Percentiles rank a stretch among this genome's conserved stretches.
These are phyloP conservation scores for Dothistroma septosporum DNA, from an alignment of 2,329 filamentous ascomycete species.

Conservation along the genomic window DNA sequence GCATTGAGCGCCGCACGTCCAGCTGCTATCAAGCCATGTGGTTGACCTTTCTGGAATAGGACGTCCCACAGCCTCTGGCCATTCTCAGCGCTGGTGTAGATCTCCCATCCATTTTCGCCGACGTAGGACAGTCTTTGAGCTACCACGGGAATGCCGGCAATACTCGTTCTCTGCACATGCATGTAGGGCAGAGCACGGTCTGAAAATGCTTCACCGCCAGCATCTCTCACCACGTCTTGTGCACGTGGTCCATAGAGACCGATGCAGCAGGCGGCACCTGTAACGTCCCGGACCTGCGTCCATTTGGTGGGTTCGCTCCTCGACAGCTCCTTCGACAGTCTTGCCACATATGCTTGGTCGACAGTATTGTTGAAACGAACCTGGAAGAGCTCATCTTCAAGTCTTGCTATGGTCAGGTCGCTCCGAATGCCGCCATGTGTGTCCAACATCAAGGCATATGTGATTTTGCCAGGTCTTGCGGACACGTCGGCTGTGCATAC, in stretches of 20 bases:
- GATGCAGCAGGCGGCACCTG: conserved; percentile 56
- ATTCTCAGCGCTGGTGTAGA: conserved; percentile 57
- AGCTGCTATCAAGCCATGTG: conserved; percentile 55
- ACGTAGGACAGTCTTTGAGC: conserved; percentile 57
- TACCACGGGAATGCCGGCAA: conserved; percentile 55
- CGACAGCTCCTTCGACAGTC: conserved; percentile 50
- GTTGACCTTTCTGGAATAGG: conserved; percentile 52
- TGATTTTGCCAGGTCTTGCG: conserved; percentile 48
- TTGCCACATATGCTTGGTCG: conserved; percentile 53
- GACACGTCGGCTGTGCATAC: conserved; percentile 51
- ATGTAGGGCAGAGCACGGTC: conserved; percentile 49
- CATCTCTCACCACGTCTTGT: conserved; percentile 47
- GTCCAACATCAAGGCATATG: conserved; percentile 56
- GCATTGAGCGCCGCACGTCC: conserved; percentile 57
- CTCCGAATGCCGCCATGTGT: conserved; percentile 51
- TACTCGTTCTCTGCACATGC: conserved; percentile 45
- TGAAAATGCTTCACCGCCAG: conserved; percentile 46
- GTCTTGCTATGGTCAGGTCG: conserved; percentile 54
- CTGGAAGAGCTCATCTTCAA: conserved; percentile 51
- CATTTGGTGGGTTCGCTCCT: conserved; percentile 39
- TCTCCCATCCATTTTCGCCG: conserved; percentile 60
- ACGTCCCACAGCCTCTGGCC: conserved; percentile 58
- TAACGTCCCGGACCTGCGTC: conserved; percentile 56
- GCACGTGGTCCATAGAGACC: conserved; percentile 60
- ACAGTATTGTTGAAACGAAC: conserved; percentile 54